Evolutionary conservation across 2,329 filamentous ascomycete genomes (phyloP), one percentile per base, ranked within the genome.

Genomic region (Penicillium oxalicum): DNA sequence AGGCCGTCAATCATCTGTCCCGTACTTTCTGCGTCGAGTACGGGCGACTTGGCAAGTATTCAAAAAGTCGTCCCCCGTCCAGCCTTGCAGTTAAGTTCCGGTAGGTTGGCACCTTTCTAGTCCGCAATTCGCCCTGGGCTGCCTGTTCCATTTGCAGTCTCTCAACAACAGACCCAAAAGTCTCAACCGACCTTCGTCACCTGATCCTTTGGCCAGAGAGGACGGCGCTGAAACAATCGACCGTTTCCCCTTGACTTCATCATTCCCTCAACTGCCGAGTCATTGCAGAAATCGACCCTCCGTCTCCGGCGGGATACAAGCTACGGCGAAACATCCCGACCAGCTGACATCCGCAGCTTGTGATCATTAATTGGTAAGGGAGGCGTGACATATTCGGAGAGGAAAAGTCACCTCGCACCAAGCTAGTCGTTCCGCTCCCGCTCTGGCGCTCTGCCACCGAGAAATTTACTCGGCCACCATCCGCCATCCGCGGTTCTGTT

Each of bases 201-300:
- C 29, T 32, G 29, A 32, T 32, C 29, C 18, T 18, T 18, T 18
- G 18, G 18, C 2, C 18, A 18, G 18, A 18, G 18, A 18, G 18
- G 18, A 18, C 18, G 18, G 18, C 18, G 18, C 18, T 18, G 18
- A 18, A 18, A 18, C 18, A 18, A 18, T 18, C 18, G 18, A 18
- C 18, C 18, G 18, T 18, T 50, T 52, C 46, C 26, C 32, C 27
- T 44, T 36, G 9, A 34, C 32, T 34, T 43, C 32, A 13, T 35
- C 26, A 25, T 35, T 13, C 24, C 34, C 32, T 35, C 18, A 43
- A 43, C 18, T 11, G 1, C 12, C 32, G 26, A 12, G 12, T 13
- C 32, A 43, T 26, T 34, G 28, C 32, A 11, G 11, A 7, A 8
- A 8, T 32, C 29, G 11, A 32, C 7, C 11, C 29, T 7, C 29